Base-by-base conservation (phyloP, 164 flowering plant species). In the Houttuynia cordata region DNA sequence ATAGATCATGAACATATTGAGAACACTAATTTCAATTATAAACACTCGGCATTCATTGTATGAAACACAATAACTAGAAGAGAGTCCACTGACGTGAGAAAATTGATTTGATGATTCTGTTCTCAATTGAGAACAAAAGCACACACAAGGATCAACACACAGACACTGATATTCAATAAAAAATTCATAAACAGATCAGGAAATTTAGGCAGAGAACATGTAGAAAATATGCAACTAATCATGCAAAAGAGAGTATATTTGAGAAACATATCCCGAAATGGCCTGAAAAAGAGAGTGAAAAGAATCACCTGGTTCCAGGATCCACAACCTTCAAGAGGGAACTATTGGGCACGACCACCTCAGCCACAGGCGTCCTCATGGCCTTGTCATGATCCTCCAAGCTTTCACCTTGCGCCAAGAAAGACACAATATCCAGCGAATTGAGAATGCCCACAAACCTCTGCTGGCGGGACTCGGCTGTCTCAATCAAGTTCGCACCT, bases 361-460 rank as follows among this genome's bases (percentile, higher is more conserved):
- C 83, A 0, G 97, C 83, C 57, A 94, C 90, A 3, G 91, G 95
- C 17, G 96, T 81, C 67, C 71, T 88, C 83, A 94, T 65, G 1
- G 93, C 96, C 70, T 69, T 84, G 56, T 85, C 91, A 53, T 80
- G 96, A 78, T 91, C 94, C 62, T 67, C 76, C 76, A 84, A 76
- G 62, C 82, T 78, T 63, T 74, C 79, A 19, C 67, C 75, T 62
- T 61, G 82, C 1, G 97, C 84, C 70, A 94, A 70, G 62, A 87
- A 94, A 0, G 84, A 79, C 34, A 88, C 91, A 47, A 94, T 76
- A 69, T 94, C 95, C 22, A 94, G 70, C 5, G 97, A 76, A 79
- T 82, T 85, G 12, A 91, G 66, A 42, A 94, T 91, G 7, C 99
- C 97, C 42, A 94, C 79, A 71, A 94, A 90, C 67, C 97, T 82